phyloP scores from a whole-genome alignment of 2,329 filamentous ascomycete genomes.

The Xylariaceae sp. region DNA sequence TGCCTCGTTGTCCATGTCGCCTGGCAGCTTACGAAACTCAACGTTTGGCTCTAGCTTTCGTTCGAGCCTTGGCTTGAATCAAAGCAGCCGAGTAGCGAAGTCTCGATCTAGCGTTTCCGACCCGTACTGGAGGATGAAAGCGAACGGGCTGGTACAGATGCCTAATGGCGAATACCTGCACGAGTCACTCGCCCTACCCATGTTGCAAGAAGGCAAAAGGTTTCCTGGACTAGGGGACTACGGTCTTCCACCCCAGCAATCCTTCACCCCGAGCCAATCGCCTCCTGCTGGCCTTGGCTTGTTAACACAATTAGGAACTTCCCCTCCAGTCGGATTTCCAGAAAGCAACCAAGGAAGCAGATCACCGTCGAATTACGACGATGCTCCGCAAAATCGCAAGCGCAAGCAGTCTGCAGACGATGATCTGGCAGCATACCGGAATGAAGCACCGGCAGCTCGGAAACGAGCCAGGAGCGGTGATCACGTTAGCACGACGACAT shows the following conservation, averaged over 20 bases:
- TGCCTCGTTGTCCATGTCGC: conserved; percentile 30
- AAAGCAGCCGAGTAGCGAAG: conserved; percentile 32
- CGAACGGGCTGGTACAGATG: conserved; percentile 43
- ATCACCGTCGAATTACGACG: conserved; percentile 21
- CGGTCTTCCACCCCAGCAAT: conserved; percentile 28
- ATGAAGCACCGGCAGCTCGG: conserved; percentile 19
- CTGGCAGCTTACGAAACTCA: conserved; percentile 30
- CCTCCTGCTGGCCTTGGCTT: conserved; percentile 9
- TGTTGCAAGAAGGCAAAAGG: conserved; percentile 39
- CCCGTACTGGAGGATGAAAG: conserved; percentile 36
- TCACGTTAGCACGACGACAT: not conserved
- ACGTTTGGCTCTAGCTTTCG: conserved; percentile 34
- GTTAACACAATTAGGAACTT: conserved; percentile 2
- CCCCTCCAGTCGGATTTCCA: not conserved
- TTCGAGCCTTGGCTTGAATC: conserved; percentile 32
- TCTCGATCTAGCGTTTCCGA: conserved; percentile 28
- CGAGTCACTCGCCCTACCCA: conserved; percentile 45
- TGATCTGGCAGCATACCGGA: conserved; percentile 23
- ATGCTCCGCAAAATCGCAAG: conserved; percentile 25
- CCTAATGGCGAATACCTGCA: conserved; percentile 50
- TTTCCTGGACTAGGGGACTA: conserved; percentile 37
- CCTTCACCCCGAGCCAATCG: conserved; percentile 22
- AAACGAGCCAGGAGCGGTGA: conserved; percentile 28
- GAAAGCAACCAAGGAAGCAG: conserved; percentile 16
- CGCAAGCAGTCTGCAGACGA: conserved; percentile 22